These are phyloP conservation scores for Urtica urens DNA, from an alignment of 306 rosid species.

Conservation along the genomic window DNA sequence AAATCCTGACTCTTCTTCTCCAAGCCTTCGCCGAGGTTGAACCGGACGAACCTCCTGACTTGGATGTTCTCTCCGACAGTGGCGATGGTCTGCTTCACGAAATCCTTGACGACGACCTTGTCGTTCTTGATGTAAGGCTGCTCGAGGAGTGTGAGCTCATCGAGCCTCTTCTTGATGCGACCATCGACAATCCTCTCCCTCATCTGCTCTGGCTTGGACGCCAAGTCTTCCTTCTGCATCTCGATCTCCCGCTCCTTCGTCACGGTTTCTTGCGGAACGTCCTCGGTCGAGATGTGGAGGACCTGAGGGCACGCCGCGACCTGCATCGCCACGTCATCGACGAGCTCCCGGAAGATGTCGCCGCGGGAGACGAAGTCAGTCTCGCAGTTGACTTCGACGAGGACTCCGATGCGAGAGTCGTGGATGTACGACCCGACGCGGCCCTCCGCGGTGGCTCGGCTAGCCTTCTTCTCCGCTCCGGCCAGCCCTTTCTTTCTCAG, in stretches of 20 bases:
- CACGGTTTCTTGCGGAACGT: conserved; percentile 66
- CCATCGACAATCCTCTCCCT: conserved; percentile 89
- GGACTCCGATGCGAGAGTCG: conserved; percentile 80
- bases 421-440: conserved; percentile 90
- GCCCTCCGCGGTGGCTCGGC: conserved; percentile 93
- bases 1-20: conserved; percentile 94
- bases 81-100: conserved; percentile 90
- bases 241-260: conserved; percentile 81
- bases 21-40: conserved; percentile 96
- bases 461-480: conserved; percentile 91
- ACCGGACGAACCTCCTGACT: conserved; percentile 86
- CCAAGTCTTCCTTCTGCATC: conserved; percentile 95
- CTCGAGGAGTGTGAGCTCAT: conserved; percentile 84
- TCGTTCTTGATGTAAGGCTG: conserved; percentile 93
- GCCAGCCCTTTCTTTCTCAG: conserved; percentile 92
- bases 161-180: conserved; percentile 84
- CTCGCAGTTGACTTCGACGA: conserved; percentile 90
- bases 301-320: conserved; percentile 98
- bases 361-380: conserved; percentile 97
- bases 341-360: conserved; percentile 82
- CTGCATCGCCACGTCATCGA: conserved; percentile 97
- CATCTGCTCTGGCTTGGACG: conserved; percentile 91
- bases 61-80: conserved; percentile 90
- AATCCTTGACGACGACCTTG: conserved; percentile 70
- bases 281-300: conserved; percentile 57